Percentiles rank a stretch among this genome's conserved stretches.
Conservation (phyloP, 2,329 filamentous ascomycete genomes). For the Ophiostoma novo-ulmi region DNA sequence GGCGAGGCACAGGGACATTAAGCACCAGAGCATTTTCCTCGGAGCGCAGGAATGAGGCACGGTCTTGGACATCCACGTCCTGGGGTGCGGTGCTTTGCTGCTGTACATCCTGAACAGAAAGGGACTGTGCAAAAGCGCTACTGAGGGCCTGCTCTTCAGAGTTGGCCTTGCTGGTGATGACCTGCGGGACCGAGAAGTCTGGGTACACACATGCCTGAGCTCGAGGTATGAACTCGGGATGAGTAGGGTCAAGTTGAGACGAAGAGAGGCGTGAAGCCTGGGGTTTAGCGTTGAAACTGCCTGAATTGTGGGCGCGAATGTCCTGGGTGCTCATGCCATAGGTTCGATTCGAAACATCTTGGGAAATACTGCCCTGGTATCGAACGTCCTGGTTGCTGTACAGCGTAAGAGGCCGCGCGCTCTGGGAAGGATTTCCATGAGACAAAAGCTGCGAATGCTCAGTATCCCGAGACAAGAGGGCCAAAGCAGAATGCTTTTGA, state of each 20-base stretch:
- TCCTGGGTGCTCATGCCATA: not conserved
- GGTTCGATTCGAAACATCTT: not conserved
- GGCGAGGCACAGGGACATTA: not conserved
- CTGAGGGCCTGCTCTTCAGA: not conserved
- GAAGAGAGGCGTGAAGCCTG: not conserved
- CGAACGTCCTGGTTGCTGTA: not conserved
- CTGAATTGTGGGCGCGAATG: not conserved
- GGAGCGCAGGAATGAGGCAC: not conserved
- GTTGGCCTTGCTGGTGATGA: not conserved
- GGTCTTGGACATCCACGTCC: not conserved
- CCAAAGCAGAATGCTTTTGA: not conserved
- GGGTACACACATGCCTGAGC: not conserved
- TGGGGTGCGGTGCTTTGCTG: not conserved
- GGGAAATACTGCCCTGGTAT: not conserved
- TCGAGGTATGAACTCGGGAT: not conserved
- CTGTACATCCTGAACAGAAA: not conserved
- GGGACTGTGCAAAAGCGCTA: not conserved
- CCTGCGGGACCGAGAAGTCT: not conserved
- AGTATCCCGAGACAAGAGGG: not conserved
- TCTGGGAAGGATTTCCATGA: not conserved
- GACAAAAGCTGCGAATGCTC: not conserved
- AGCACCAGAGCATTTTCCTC: not conserved
- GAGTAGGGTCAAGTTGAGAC: not conserved
- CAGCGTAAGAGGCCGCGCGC: no score
- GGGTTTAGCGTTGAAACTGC: not conserved